phyloP scores from a whole-genome alignment of 495 filamentous ascomycete species.

The Annulohypoxylon nitens region DNA sequence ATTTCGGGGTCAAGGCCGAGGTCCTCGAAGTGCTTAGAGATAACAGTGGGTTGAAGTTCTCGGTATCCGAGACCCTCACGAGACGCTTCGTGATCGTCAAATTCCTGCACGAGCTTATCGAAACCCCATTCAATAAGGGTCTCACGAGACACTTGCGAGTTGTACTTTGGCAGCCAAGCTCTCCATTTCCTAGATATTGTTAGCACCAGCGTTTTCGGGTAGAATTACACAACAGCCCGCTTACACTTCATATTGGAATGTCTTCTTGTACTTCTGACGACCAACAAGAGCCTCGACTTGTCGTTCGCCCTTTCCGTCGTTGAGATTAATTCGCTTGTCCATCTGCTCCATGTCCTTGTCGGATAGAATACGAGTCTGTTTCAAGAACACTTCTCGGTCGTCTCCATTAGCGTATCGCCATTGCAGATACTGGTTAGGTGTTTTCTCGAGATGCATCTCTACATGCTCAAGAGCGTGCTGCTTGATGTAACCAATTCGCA shows the following conservation, averaged over 20 bases:
- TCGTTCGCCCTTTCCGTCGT: slow-evolving; percentile 81
- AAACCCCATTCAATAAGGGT: slow-evolving; percentile 88
- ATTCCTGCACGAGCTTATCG: slow-evolving; percentile 94
- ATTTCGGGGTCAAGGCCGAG: slow-evolving; percentile 96
- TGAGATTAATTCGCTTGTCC: slow-evolving; percentile 85
- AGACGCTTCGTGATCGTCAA: slow-evolving; percentile 97
- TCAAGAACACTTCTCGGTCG: slow-evolving; percentile 95
- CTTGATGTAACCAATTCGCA: slow-evolving; percentile 99
- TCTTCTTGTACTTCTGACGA: slow-evolving; percentile 99
- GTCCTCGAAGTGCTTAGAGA: slow-evolving; percentile 98
- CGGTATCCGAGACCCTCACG: slow-evolving; percentile 97
- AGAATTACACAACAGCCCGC: slow-evolving; percentile 42
- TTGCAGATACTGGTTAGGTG: slow-evolving; percentile 97
- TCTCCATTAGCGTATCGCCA: slow-evolving; percentile 98
- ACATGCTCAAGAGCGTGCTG: slow-evolving; percentile 99
- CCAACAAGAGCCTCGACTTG: slow-evolving; percentile 91
- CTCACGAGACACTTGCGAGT: slow-evolving; percentile 92
- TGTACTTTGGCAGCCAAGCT: slow-evolving; percentile 88
- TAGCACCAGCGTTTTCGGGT: neutral
- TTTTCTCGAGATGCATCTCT: slow-evolving; percentile 99
- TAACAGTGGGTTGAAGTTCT: slow-evolving; percentile 89
- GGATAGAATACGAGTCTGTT: slow-evolving; percentile 94
- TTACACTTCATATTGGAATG: slow-evolving; percentile 97
- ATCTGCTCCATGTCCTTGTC: slow-evolving; percentile 88
- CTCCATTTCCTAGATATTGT: slow-evolving; percentile 78